Evolutionary conservation across 805 yeast species (phyloP), one percentile per base, ranked within the genome.

Genomic region (Starmera dryadoides): DNA sequence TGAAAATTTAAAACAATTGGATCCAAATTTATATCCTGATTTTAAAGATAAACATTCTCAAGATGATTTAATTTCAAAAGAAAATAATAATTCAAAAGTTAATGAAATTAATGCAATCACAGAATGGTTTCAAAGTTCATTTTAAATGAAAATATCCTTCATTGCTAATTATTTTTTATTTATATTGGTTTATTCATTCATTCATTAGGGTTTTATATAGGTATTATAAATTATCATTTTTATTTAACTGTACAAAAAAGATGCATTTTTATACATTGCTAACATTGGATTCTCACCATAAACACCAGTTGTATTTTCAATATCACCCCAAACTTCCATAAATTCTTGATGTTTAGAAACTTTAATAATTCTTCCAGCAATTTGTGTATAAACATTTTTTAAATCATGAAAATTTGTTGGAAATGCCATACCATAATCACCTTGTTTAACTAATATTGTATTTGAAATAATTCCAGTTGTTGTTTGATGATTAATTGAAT

Each of bases 271-370:
- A 55, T 86, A 86, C 43, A 86, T 72, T 37, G 81, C 82, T 40
- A 86, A 56, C 88, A 86, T 77, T 12, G 95, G 95, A 49, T 83
- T 84, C 49, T 86, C 95, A 0, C 95, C 95, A 26, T 76, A 75
- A 49, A 72, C 75, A 0, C 93, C 82, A 3, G 77, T 71, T 2
- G 94, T 83, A 11, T 66, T 71, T 4, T 77, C 79, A 3, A 72
- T 41, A 51, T 82, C 87, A 0, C 84, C 86, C 91, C 91, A 84
- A 34, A 70, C 68, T 42, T 65, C 69, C 46, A 86, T 56, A 46
- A 84, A 86, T 15, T 77, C 84, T 7, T 66, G 59, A 58, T 86
- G 94, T 29, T 77, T 60, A 32, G 74, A 66, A 0, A 74, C 72
- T 38, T 61, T 63, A 14, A 80, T 70, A 3, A 69, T 56, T 48